These are phyloP conservation scores for Apiotrichum laibachii DNA, from an alignment of 1,284 basidiomycete genomes.

Conservation along the genomic window DNA sequence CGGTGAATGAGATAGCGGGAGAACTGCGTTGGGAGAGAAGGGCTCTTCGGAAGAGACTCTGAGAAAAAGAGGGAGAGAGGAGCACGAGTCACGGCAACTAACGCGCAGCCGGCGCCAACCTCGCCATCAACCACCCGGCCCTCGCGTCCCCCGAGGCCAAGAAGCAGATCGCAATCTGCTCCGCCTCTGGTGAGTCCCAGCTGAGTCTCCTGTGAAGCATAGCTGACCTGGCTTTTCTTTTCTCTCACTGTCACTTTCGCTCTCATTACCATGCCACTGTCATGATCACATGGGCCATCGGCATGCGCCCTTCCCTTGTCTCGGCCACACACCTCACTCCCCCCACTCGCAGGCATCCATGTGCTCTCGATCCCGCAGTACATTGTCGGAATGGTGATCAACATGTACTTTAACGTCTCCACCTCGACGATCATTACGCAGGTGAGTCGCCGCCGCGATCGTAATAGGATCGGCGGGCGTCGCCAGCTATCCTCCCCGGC, in stretches of 20 bases:
- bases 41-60: too few species aligned
- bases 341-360: slow-evolving; percentile 36
- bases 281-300: too few species aligned
- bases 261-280: too few species aligned
- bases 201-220: too few species aligned
- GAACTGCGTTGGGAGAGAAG: background rate
- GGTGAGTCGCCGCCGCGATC: slow-evolving; percentile 13
- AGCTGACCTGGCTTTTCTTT: background rate
- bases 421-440: slow-evolving; percentile 28
- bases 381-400: slow-evolving; percentile 40
- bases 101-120: slow-evolving; percentile 38
- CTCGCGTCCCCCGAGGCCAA: slow-evolving; percentile 26
- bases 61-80: too few species aligned
- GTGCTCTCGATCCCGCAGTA: slow-evolving; percentile 45
- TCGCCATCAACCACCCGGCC: slow-evolving; percentile 28
- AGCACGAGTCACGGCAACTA: background rate
- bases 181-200: slow-evolving; percentile 28
- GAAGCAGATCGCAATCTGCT: slow-evolving; percentile 36
- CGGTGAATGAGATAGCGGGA: background rate
- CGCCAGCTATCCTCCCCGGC: too few species aligned
- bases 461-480: too few species aligned
- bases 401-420: slow-evolving; percentile 36
- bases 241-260: too few species aligned
- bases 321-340: too few species aligned
- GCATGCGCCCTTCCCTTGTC: too few species aligned